Percentiles rank a stretch among this genome's conserved stretches.
Conservation (phyloP, 1,284 basidiomycete species). For the Trametes polyzona region DNA sequence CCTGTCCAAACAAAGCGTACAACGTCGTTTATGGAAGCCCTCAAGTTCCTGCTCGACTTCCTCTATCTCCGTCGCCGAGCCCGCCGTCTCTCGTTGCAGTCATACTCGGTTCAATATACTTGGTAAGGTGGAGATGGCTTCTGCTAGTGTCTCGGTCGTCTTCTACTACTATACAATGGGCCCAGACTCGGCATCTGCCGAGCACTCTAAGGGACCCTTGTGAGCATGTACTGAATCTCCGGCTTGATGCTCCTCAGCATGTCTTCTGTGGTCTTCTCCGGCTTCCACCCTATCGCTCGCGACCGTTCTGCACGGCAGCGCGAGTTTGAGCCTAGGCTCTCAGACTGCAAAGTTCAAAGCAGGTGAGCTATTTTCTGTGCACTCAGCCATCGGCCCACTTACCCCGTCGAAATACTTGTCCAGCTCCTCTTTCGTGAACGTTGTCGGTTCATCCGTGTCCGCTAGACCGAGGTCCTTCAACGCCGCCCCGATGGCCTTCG, state of each 20-base stretch:
- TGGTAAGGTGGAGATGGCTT: no score
- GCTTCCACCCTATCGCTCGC: conserved; percentile 46
- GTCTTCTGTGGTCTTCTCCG: conserved; percentile 37
- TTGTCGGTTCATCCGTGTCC: conserved; percentile 31
- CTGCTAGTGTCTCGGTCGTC: background rate
- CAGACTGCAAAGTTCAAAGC: background rate
- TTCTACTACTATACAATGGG: background rate
- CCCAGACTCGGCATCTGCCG: no score
- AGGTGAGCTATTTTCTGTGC: background rate
- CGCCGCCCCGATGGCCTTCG: conserved; percentile 40
- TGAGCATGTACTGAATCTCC: conserved; percentile 32
- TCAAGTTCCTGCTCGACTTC: background rate
- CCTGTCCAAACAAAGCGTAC: background rate
- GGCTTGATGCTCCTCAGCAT: conserved; percentile 39
- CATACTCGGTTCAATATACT: background rate
- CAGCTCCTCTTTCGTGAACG: conserved; percentile 38
- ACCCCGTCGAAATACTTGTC: conserved; percentile 27
- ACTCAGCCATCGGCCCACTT: background rate
- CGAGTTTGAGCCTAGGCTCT: conserved; percentile 45
- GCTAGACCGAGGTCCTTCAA: conserved; percentile 35
- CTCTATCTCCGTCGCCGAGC: background rate
- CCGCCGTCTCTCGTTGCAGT: no score
- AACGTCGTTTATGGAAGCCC: background rate
- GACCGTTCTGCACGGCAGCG: conserved; percentile 44
- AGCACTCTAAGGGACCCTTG: background rate